Evolutionary conservation across 2,329 filamentous ascomycete genomes (phyloP).

Genomic region (Lecanicillium sp.): DNA sequence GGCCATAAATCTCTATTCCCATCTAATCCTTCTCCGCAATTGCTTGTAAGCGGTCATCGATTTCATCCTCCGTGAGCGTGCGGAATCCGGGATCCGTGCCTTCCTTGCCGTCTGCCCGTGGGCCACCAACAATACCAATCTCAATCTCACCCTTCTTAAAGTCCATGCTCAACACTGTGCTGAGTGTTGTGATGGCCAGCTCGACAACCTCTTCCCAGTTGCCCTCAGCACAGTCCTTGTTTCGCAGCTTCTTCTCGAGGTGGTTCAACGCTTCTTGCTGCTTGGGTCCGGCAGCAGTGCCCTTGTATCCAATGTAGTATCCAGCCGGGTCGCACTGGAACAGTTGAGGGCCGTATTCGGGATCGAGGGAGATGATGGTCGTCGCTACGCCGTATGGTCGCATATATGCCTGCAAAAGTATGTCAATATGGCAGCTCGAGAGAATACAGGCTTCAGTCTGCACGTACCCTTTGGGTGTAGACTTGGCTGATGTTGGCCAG

Average conservation of each 20-base stretch:
- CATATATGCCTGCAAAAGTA: constrained; percentile 70
- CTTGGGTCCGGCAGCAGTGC: constrained; percentile 92
- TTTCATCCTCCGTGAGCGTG: constrained; percentile 91
- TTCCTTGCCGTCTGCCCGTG: constrained; percentile 72
- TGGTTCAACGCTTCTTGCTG: constrained; percentile 98
- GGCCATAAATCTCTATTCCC: neutral
- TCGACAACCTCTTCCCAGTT: constrained; percentile 97
- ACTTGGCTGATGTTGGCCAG: constrained; percentile 99
- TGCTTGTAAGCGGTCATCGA: constrained; percentile 94
- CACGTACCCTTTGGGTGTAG: constrained; percentile 83
- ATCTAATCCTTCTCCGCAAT: constrained; percentile 96
- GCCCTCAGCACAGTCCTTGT: constrained; percentile 90
- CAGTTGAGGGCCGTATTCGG: constrained; percentile 85
- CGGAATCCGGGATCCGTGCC: constrained; percentile 75
- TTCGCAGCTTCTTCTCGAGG: constrained; percentile 99
- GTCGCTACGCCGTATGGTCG: constrained; percentile 92
- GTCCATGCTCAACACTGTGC: constrained; percentile 94
- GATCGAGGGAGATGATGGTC: constrained; percentile 89
- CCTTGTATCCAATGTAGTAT: constrained; percentile 98
- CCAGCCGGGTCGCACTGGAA: constrained; percentile 98
- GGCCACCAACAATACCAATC: constrained; percentile 92
- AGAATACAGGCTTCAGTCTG: constrained; percentile 18
- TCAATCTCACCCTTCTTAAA: constrained; percentile 99
- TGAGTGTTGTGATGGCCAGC: constrained; percentile 88
- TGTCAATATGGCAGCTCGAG: constrained; percentile 6